Evolutionary conservation across 176 grass and related monocot species (phyloP), one percentile per base, ranked within the genome.

Genomic region (Phyllostachys edulis): DNA sequence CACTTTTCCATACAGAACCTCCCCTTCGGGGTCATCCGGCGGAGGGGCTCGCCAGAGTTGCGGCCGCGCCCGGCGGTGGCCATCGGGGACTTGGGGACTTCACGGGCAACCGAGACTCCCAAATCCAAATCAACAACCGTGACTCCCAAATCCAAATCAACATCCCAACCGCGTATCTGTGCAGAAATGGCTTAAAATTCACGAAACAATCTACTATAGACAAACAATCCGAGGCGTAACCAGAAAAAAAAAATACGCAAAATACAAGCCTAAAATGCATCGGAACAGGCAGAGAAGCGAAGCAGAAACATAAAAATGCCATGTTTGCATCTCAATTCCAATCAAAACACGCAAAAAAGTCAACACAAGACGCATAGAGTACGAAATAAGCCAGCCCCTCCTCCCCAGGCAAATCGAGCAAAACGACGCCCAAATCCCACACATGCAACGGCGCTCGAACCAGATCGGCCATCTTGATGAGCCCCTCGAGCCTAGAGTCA

Each of bases 1-100:
- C 91, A 98, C 89, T 98, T 98, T 89, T 91, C 96, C 39, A 87
- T 92, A 59, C 90, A 98, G 87, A 98, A 98, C 86, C 96, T 98
- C 3, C 96, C 96, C 42, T 98, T 90, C 82, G 96, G 96, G 57
- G 91, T 96, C 85, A 90, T 94, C 91, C 80, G 89, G 71, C 70
- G 86, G 51, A 52, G 68, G 29, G 47, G 80, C n/a, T 13, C 66
- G 78, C 24, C 26, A 76, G 17, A 46, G n/a, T n/a, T n/a, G 34
- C 66, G 71, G 71, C 82, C 90, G 64, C 90, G 96, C 11, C 96
- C 96, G 7, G 96, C 90, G 9, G 93, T 95, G 26, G 96, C 96
- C 39, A 95, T 98, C 63, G 93, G 91, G 4, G 80, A 89, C 54
- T 89, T 91, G n/a, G n/a, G n/a, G n/a, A n/a, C n/a, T n/a, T n/a